Base-by-base conservation (phyloP, 805 yeast genomes). In the Kodamaea hsintzibuensis region DNA sequence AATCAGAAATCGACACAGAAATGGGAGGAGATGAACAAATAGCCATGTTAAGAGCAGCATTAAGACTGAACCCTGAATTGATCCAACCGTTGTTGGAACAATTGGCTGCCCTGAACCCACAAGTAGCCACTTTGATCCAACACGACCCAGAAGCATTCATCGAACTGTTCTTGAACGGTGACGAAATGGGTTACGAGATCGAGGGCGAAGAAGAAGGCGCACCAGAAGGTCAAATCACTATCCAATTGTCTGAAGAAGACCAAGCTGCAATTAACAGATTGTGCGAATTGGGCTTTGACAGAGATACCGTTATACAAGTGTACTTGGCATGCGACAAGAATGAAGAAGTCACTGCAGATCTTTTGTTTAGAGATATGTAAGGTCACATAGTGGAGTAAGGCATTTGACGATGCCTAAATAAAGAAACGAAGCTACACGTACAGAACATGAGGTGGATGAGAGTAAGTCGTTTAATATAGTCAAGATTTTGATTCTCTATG, bases 261-360 rank as follows among this genome's bases (percentile, higher is more conserved):
- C 87, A 88, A 66, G 89, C 80, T 56, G 97, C 98, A n/a, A 89
- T 95, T 59, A 80, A 81, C 58, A 83, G 99, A 67, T 80, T 95
- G 60, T 88, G 96, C 69, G 98, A 89, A 71, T 79, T 95, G 60
- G 99, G 99, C 0, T 95, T 95, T 64, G 97, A 91, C 60, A 82
- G 97, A 61, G 81, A 86, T 61, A 76, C 88, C 54, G 99, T 89
- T 45, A 83, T 91, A 56, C 97, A 92, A 76, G 96, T 96, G 30
- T 95, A 90, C 75, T 86, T 95, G 80, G 98, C 98, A 42, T 95
- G 99, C 72, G 99, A 95, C 66, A 93, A 91, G 75, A 91, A 95
- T 72, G 99, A 95, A 76, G 97, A 93, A 76, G 82, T 90, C 64
- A 91, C 99, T 43, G 99, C 98, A 18, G 95, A 95, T 74, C 83